Base-by-base conservation (phyloP, 352 stramenopile genomes). In the Phytophthora melonis region DNA sequence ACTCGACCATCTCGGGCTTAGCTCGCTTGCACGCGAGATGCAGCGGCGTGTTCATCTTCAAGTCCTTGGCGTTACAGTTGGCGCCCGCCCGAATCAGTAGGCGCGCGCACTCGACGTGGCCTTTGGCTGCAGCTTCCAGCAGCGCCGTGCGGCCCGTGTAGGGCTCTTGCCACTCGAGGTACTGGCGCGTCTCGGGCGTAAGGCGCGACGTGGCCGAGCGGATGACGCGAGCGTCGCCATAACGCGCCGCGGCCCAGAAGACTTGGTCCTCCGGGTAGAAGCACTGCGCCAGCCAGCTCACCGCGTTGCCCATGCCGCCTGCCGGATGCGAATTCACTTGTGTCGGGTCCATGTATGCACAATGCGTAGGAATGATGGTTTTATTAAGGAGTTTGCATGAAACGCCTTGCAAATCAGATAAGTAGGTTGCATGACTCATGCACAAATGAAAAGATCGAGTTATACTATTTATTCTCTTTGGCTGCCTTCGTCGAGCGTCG, bases 111-210 rank as follows among this genome's bases (percentile, higher is more conserved):
- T 89, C 75, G 21, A 64, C n/a, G 59, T 89, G 56, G 11, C 86
- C 86, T 41, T 74, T 68, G 9, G 68, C 67, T 5, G 80, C 72
- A 1, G 86, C 83, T 30, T 88, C 75, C 18, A 79, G 68, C 18
- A 93, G 65, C 34, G 84, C 76, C 0, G 86, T 87, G 19, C 78
- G 75, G 2, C 81, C 75, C 1, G 71, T 84, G 57, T 74, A 81
- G 8, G 80, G 79, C 61, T 91, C 83, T 27, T 88, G 78, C 78
- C 80, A 92, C 55, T 91, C 82, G n/a, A 92, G 58, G 47, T 74
- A 81, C 27, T 75, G 67, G 32, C 73, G 81, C 23, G 77, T 89
- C 54, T 81, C 68, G 1, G 65, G 68, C 25, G 79, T 89, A 6
- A 89, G 74, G 10, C 72, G 72, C 25, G 68, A 73, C 39, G 81